phyloP scores from a whole-genome alignment of 1,284 basidiomycete genomes.

The Cryptococcus sp. region DNA sequence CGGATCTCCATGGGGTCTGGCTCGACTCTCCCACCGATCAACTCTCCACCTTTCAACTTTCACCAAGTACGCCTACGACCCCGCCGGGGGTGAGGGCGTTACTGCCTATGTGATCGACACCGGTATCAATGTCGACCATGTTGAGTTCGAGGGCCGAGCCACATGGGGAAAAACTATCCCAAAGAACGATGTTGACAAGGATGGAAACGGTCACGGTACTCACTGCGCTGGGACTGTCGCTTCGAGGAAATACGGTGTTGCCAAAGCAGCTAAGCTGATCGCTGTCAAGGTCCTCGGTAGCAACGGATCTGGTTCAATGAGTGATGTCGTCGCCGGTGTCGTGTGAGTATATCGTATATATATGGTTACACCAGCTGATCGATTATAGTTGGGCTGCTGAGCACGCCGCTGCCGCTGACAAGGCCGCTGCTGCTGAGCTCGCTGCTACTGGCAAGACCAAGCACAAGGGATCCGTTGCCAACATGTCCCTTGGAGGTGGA shows the following conservation, averaged over 20 bases:
- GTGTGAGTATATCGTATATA: constrained; percentile 23
- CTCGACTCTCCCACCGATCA: constrained; percentile 84
- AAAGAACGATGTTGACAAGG: constrained; percentile 66
- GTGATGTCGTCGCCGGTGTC: constrained; percentile 86
- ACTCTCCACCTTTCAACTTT: constrained; percentile 79
- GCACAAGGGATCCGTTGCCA: constrained; percentile 93
- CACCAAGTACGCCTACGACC: constrained; percentile 75
- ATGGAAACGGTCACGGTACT: constrained; percentile 62
- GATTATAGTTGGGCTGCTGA: constrained; percentile 63
- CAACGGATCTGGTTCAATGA: constrained; percentile 92
- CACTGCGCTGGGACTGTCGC: constrained; percentile 83
- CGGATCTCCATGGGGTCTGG: constrained; percentile 91
- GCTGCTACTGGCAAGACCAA: constrained; percentile 62
- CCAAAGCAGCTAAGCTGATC: constrained; percentile 82
- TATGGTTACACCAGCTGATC: not conserved
- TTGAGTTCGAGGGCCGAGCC: constrained; percentile 83
- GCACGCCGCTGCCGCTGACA: constrained; percentile 55
- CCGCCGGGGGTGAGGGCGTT: constrained; percentile 79
- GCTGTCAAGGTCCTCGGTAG: constrained; percentile 97
- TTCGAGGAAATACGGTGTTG: constrained; percentile 80
- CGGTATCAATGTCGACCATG: constrained; percentile 78
- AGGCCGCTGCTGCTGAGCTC: constrained; percentile 60
- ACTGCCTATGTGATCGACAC: constrained; percentile 66
- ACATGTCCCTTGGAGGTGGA: constrained; percentile 96
- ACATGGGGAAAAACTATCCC: constrained; percentile 80